Conservation (phyloP, 1,284 basidiomycete species). For the Ganoderma leucocontextum region DNA sequence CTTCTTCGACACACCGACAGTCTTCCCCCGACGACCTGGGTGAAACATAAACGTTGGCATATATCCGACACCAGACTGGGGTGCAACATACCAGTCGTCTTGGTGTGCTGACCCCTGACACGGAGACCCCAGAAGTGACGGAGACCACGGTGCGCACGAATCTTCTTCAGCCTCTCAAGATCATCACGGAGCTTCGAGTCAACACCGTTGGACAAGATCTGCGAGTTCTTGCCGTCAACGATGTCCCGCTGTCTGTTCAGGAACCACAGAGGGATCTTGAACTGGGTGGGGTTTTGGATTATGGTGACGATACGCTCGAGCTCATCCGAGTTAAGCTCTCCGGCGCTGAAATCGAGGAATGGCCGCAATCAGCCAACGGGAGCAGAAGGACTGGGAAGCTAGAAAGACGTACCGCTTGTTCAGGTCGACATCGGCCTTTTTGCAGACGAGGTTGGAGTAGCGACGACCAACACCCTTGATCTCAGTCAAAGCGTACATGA, state of each 20-base stretch:
- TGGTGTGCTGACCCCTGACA: slow-evolving; percentile 98
- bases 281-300: slow-evolving; percentile 99
- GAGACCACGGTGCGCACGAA: slow-evolving; percentile 97
- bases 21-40: slow-evolving; percentile 87
- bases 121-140: slow-evolving; percentile 97
- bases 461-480: slow-evolving; percentile 99
- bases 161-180: slow-evolving; percentile 99
- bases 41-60: slow-evolving; percentile 1
- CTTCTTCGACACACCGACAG: slow-evolving; percentile 94
- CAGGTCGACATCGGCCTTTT: slow-evolving; percentile 99
- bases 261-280: slow-evolving; percentile 99
- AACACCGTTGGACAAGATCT: slow-evolving; percentile 96
- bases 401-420: slow-evolving; percentile 89
- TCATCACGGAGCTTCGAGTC: slow-evolving; percentile 99
- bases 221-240: slow-evolving; percentile 95
- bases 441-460: slow-evolving; percentile 99
- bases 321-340: slow-evolving; percentile 96
- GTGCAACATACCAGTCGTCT: slow-evolving; percentile 86
- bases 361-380: not conserved
- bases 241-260: slow-evolving; percentile 99
- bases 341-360: slow-evolving; percentile 62
- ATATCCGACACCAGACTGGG: not conserved
- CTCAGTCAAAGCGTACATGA: slow-evolving; percentile 98
- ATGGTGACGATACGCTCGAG: slow-evolving; percentile 99
- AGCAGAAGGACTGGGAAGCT: not conserved